Evolutionary conservation across 192 early-diverging fungal genomes (phyloP), one percentile per base, ranked within the genome.

Genomic region (Umbelopsis isabellina): DNA sequence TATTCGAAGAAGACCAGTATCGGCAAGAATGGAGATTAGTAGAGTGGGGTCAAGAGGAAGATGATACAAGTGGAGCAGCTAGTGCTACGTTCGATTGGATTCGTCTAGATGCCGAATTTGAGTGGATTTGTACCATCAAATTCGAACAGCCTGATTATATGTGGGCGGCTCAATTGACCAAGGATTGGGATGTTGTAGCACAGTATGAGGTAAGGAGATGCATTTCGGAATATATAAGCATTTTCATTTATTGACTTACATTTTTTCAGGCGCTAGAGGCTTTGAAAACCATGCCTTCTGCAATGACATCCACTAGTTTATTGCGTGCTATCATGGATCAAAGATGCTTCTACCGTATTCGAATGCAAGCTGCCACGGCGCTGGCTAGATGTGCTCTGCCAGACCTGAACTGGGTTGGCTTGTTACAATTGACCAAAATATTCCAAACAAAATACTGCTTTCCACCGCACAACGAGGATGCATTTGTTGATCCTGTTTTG

Each of bases 71-170:
- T 74, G 79, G 79, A 33, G 79, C 79, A 25, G 74, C 79, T 11
- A 80, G 87, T 66, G 86, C 87, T 0, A 87, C 89, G n/a, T 94
- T 98, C 45, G 98, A 99, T 72, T 98, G 95, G 94, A 96, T 99
- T 80, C 87, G 95, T 37, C 76, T 98, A 61, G 97, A 99, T 74
- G 92, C 95, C 2, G 97, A 97, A 55, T 83, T 92, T 65, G 93
- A 97, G 66, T 99, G 98, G 98, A 78, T 96, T 18, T 95, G 95
- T 70, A 72, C 88, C 10, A 91, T 96, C 65, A 84, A 88, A 21
- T 94, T 97, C 69, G 87, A 90, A 67, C 95, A 98, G 78, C 87
- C 90, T 0, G 93, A 93, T 68, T 96, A 93, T 73, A 98, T 97
- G 96, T 99, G 97, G 97, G 90, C 91, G 7, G 88, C 93, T 20